Conservation (phyloP, 139 green algal genomes). For the Haematococcus sp. region DNA sequence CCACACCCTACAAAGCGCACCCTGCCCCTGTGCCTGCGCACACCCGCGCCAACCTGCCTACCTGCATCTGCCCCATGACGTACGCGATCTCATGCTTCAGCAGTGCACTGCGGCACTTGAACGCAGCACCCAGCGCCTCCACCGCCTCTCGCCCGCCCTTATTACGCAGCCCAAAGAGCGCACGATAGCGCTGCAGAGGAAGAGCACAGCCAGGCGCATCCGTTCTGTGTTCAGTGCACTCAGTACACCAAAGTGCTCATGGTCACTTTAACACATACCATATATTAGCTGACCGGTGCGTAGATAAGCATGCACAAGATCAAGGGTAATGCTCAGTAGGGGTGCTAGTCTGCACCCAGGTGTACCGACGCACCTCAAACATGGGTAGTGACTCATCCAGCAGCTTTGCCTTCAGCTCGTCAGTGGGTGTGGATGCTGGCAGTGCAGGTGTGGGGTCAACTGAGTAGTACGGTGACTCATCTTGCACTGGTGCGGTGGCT, state of each 20-base stretch:
- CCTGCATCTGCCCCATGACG: constrained; percentile 93
- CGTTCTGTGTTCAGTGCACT: no score
- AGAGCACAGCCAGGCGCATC: no score
- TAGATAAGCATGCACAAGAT: no score
- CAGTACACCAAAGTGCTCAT: no score
- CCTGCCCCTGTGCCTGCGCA: neutral
- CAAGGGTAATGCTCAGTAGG: no score
- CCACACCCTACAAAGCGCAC: no score
- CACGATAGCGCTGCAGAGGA: constrained; percentile 71
- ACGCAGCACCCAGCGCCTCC: constrained; percentile 60
- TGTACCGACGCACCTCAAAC: constrained; percentile 61
- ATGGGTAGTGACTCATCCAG: constrained; percentile 76
- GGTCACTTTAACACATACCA: no score
- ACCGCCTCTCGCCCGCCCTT: constrained; percentile 76
- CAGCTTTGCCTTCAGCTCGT: constrained; percentile 58
- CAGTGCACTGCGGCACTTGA: constrained; percentile 63
- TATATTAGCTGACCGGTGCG: no score
- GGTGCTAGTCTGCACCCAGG: neutral
- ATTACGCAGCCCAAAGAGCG: constrained; percentile 96
- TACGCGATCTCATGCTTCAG: constrained; percentile 97
- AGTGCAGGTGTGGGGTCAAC: constrained; percentile 93
- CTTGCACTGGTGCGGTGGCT: constrained; percentile 6
- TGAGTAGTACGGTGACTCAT: constrained; percentile 74
- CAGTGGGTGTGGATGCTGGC: constrained; percentile 44
- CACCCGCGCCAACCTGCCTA: no score